A percentile compares a stretch with the other conserved stretches of the same genome.
phyloP scores from a whole-genome alignment of 768 basidiomycete genomes.

The Lepiota brunneoincarnata region DNA sequence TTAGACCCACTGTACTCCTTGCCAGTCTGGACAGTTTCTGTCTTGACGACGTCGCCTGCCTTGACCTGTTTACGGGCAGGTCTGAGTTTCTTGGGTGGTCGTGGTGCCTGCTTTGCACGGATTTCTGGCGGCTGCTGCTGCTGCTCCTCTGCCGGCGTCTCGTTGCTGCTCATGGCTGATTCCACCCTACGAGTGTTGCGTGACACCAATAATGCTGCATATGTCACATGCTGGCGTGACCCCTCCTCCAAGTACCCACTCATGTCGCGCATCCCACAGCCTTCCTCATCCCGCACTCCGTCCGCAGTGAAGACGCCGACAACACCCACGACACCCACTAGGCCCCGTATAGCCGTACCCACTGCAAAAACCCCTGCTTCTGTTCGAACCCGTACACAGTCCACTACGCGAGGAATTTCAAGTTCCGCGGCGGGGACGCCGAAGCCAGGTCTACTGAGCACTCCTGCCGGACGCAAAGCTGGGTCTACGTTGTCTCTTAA shows the following conservation, averaged over 20 bases:
- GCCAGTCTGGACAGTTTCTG: constrained; percentile 85
- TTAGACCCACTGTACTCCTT: constrained; percentile 87
- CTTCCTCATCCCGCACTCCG: constrained; percentile 13
- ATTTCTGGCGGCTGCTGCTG: constrained; percentile 7
- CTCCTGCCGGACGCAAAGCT: constrained; percentile 8
- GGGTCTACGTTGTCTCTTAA: constrained; percentile 4
- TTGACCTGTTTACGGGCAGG: constrained; percentile 95
- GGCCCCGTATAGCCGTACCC: constrained; percentile 11
- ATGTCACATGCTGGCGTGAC: background rate
- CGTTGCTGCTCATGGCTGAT: constrained; percentile 7
- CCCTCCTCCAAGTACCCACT: background rate
- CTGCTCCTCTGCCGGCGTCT: constrained; percentile 4
- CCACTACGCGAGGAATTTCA: constrained; percentile 12
- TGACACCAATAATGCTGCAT: background rate
- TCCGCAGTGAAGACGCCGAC: constrained; percentile 6
- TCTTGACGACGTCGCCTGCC: constrained; percentile 85
- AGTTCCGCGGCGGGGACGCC: constrained; percentile 25
- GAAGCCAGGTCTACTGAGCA: constrained; percentile 15
- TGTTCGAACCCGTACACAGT: constrained; percentile 18
- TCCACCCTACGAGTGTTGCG: background rate
- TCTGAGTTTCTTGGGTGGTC: constrained; percentile 63
- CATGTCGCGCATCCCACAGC: constrained; percentile 20
- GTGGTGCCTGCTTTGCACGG: constrained; percentile 7
- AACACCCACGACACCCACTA: constrained; percentile 16
- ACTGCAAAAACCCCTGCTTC: constrained; percentile 9